phyloP scores from a whole-genome alignment of 2,329 filamentous ascomycete genomes.

The Fusarium zealandicum region DNA sequence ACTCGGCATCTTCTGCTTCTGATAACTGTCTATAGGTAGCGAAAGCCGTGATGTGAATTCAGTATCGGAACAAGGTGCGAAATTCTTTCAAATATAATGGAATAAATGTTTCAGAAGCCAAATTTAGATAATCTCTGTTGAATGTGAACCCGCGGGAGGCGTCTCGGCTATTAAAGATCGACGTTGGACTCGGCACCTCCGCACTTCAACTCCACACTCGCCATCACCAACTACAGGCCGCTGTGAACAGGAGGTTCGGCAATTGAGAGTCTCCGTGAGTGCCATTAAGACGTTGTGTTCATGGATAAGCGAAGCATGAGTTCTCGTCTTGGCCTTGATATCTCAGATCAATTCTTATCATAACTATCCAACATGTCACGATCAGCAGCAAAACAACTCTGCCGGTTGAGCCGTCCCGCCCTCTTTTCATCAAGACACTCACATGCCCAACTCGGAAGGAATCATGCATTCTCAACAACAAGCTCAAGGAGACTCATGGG shows the following conservation, averaged over 20 bases:
- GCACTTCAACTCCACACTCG: background rate
- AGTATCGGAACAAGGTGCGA: too few species aligned
- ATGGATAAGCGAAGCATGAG: slow-evolving; percentile 19
- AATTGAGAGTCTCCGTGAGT: slow-evolving; percentile 10
- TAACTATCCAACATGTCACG: slow-evolving; percentile 17
- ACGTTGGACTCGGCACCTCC: background rate
- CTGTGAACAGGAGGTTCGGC: background rate
- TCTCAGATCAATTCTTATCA: background rate
- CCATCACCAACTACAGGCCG: background rate
- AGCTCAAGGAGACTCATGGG: slow-evolving; percentile 66
- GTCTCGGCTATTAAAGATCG: slow-evolving; percentile 11
- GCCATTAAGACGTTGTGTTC: background rate
- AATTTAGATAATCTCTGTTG: too few species aligned
- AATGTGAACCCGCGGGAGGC: background rate
- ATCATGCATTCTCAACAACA: slow-evolving; percentile 48
- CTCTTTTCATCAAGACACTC: background rate
- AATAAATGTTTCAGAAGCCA: too few species aligned
- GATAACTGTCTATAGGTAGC: too few species aligned
- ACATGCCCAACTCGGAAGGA: background rate
- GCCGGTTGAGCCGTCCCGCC: slow-evolving; percentile 20
- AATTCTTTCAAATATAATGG: too few species aligned
- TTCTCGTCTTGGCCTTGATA: background rate
- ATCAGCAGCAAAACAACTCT: slow-evolving; percentile 9
- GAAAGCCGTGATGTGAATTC: too few species aligned
- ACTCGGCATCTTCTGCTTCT: too few species aligned